phyloP scores from a whole-genome alignment of 2,329 filamentous ascomycete species.

The Oidium heveae region DNA sequence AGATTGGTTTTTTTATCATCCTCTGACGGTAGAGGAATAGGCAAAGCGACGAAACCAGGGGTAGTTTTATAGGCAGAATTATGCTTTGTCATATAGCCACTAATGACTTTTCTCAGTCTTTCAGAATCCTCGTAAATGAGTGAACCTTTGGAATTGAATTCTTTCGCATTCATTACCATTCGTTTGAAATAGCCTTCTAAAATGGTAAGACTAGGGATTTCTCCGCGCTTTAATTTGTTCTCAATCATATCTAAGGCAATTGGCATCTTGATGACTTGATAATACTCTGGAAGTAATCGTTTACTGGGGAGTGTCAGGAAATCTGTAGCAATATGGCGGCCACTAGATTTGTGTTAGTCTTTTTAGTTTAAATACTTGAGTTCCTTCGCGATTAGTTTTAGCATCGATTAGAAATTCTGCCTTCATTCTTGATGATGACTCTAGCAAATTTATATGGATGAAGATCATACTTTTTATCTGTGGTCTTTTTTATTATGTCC shows the following conservation, averaged over 20 bases:
- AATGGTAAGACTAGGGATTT: constrained; percentile 45
- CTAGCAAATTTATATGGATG: too few species aligned
- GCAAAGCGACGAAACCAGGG: constrained; percentile 41
- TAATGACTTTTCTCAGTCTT: constrained; percentile 60
- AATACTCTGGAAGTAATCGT: constrained; percentile 46
- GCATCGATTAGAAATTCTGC: too few species aligned
- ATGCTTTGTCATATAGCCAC: constrained; percentile 66
- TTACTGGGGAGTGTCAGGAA: constrained; percentile 49
- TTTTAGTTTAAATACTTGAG: background rate
- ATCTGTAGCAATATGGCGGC: constrained; percentile 45
- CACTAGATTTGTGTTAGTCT: constrained; percentile 19
- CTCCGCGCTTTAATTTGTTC: constrained; percentile 39
- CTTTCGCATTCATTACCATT: constrained; percentile 69
- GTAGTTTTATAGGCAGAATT: constrained; percentile 54
- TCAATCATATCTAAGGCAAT: constrained; percentile 58
- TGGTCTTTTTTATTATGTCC: constrained; percentile 47
- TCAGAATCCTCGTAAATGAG: constrained; percentile 63
- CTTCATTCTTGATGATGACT: too few species aligned
- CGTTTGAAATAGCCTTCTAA: constrained; percentile 72
- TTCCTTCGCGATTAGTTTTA: too few species aligned
- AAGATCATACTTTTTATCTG: constrained; percentile 50
- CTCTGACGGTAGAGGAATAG: constrained; percentile 34
- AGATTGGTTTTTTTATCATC: constrained; percentile 13
- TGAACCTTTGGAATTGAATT: constrained; percentile 52
- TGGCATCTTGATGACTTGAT: constrained; percentile 49